Evolutionary conservation across 129 eudicot species (phyloP).

Genomic region (sunflower (Helianthus annuus)): HanXRQr2.0-SUNRISE NC_035447.2:17594933-17595432

Average conservation of each 20-base stretch:
- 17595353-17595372: slow-evolving; percentile 68
- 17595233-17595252: slow-evolving; percentile 9
- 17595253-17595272: slow-evolving; percentile 35
- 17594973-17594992: no score
- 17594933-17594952: no score
- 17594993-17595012: no score
- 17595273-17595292: slow-evolving; percentile 42
- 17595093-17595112: no score
- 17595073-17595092: no score
- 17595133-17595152: not conserved
- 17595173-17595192: no score
- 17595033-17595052: not conserved
- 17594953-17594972: no score
- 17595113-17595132: not conserved
- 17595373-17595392: slow-evolving; percentile 64
- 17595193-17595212: not conserved
- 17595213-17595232: not conserved
- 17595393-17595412: slow-evolving; percentile 69
- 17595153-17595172: not conserved
- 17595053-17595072: no score
- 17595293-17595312: slow-evolving; percentile 53
- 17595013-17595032: no score
- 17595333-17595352: slow-evolving; percentile 62
- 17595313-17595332: slow-evolving; percentile 57
- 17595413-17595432: slow-evolving; percentile 52